Evolutionary conservation across 2,329 filamentous ascomycete genomes (phyloP).

Genomic region (Microcyclospora pomicola): DNA sequence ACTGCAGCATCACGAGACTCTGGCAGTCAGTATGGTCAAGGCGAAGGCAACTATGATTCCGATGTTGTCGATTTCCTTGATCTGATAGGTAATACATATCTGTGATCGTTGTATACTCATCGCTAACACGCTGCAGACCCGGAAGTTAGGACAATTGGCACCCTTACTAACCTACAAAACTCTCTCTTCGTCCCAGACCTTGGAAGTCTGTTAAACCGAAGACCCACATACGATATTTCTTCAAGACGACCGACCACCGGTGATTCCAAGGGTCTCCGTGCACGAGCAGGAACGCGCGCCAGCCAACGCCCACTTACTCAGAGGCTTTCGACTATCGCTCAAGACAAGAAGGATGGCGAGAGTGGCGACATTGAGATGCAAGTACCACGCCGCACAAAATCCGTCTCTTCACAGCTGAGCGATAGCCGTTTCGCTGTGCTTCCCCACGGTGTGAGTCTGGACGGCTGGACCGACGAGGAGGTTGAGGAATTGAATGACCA

Average conservation of each 20-base stretch:
- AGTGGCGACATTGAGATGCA: constrained; percentile 12
- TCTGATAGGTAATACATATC: constrained; percentile 43
- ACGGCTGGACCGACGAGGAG: constrained; percentile 63
- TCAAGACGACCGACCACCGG: constrained; percentile 28
- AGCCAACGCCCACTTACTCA: constrained; percentile 1
- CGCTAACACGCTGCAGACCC: constrained; percentile 45
- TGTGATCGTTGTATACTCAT: not conserved
- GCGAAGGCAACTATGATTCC: constrained; percentile 40
- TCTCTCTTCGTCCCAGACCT: constrained; percentile 74
- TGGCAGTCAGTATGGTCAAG: not conserved
- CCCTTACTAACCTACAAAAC: constrained; percentile 79
- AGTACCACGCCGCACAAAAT: constrained; percentile 22
- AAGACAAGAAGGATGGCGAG: not conserved
- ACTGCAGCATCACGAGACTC: constrained; percentile 1
- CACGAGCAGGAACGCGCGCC: constrained; percentile 3
- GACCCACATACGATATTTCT: constrained; percentile 63
- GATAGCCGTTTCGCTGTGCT: constrained; percentile 66
- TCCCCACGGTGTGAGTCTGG: constrained; percentile 56
- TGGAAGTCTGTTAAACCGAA: constrained; percentile 60
- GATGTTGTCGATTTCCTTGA: constrained; percentile 55
- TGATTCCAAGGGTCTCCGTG: not conserved
- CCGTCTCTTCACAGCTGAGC: constrained; percentile 53
- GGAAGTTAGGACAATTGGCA: constrained; percentile 69
- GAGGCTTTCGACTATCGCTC: constrained; percentile 1
- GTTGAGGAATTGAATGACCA: constrained; percentile 70